These are phyloP conservation scores for Linderina pennispora DNA, from an alignment of 192 early-diverging fungal genomes.

Conservation along the genomic window DNA sequence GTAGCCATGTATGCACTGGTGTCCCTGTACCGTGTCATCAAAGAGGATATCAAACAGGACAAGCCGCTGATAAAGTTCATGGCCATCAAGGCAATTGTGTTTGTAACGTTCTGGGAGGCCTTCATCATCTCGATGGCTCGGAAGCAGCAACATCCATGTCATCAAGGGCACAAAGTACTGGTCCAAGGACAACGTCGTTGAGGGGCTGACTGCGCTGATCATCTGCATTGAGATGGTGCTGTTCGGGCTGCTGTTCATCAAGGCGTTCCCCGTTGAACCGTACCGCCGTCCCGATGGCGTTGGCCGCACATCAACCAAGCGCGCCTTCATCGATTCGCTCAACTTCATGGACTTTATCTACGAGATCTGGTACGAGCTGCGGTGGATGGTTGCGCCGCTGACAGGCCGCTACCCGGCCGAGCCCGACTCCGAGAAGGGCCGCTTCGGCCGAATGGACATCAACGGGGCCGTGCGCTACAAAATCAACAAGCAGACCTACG, in stretches of 20 bases:
- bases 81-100: conserved; percentile 52
- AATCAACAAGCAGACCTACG: conserved; percentile 11
- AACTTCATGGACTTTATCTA: conserved; percentile 44
- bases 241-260: conserved; percentile 46
- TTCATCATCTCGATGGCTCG: conserved; percentile 52
- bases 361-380: conserved; percentile 41
- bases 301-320: conserved; percentile 35
- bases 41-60: conserved; percentile 47
- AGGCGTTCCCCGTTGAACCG: conserved; percentile 36
- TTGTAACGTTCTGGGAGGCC: conserved; percentile 60
- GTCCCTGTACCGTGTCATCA: conserved; percentile 56
- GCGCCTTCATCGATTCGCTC: conserved; percentile 43
- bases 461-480: conserved; percentile 39
- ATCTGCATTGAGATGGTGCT: conserved; percentile 56
- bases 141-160: conserved; percentile 43
- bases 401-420: conserved; percentile 17
- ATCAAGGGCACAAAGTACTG: conserved; percentile 50
- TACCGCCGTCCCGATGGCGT: conserved; percentile 30
- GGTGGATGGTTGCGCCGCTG: conserved; percentile 31
- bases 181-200: conserved; percentile 49
- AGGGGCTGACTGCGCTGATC: conserved; percentile 48
- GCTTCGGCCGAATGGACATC: conserved; percentile 46
- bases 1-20: conserved; percentile 68
- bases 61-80: conserved; percentile 47
- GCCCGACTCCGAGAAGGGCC: conserved; percentile 40